Base-by-base conservation (phyloP, 148 eudicot species). In the Rhododendron henanense region DNA sequence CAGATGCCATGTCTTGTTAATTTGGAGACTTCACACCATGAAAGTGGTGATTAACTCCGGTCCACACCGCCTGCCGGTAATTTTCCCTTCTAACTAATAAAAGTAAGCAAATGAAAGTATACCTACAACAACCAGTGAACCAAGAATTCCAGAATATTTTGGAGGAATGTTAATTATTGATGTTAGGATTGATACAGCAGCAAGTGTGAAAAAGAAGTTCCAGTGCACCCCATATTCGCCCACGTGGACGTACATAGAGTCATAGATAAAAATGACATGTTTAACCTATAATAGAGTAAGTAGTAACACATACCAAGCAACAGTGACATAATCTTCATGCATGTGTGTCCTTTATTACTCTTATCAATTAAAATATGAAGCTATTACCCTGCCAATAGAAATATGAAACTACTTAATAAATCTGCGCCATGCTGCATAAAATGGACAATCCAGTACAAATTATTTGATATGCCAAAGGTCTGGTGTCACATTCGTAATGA, bases 191-290 rank as follows among this genome's bases (percentile, higher is more conserved):
- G 98, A 91, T 80, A 97, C 98, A 88, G 90, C 94, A 90, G 98
- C 98, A 73, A 97, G 96, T 85, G 99, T 97, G 93, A 97, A 97
- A 88, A 97, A 97, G 91, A 97, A 97, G 90, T 97, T 97, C 98
- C 98, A 97, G 87, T 97, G 99, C 82, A 94, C 95, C 80, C 98
- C 99, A 93, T 97, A 97, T 92, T 97, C 99, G 48, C 96, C 98
- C 81, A 93, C 96, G 85, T 97, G 99, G 83, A 97, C 98, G 98
- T 97, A 82, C 55, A 87, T 85, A 67, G 85, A 55, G 19, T 55
- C 61, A 55, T 16, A 55, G 61, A 87, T 37, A 69, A 69, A 69
- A 69, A 69, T 10, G 15, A 69, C 73, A 67, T n/a, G 75, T 28
- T 5, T 28, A 28, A 69, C 37, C 33, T 28, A 11, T 28, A 69